Percentiles rank a stretch among this genome's conserved stretches.
Conservation (phyloP, 106 monocot species). For the Dendrobium chrysotoxum region DNA sequence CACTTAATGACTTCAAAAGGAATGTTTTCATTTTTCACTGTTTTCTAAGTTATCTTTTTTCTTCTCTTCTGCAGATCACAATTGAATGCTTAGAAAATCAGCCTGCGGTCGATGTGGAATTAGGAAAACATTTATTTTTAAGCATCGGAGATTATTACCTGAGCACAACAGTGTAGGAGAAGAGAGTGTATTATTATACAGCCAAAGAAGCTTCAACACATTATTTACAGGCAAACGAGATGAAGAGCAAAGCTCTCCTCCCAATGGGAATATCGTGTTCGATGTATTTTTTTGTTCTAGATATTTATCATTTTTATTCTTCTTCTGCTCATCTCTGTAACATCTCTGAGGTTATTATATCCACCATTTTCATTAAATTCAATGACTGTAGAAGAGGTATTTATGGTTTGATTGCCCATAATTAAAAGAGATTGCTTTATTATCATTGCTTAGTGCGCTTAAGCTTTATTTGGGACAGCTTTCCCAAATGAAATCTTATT, state of each 20-base stretch:
- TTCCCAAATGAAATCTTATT: no score
- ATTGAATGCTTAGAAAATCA: constrained; percentile 50
- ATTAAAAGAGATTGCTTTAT: no score
- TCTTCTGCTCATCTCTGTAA: background rate
- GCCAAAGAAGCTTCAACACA: no score
- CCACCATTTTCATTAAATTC: background rate
- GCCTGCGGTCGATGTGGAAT: constrained; percentile 41
- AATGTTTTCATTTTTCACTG: background rate
- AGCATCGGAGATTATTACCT: constrained; percentile 56
- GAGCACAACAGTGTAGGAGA: constrained; percentile 17
- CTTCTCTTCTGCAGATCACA: constrained; percentile 49
- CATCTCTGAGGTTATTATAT: background rate
- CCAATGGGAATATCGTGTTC: background rate
- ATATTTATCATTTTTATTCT: background rate
- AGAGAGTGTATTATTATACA: background rate
- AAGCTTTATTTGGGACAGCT: no score
- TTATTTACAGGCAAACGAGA: no score
- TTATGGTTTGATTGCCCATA: no score
- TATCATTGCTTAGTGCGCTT: no score
- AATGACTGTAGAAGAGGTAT: no score
- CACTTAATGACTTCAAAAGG: background rate
- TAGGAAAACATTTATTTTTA: constrained; percentile 72
- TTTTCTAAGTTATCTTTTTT: background rate
- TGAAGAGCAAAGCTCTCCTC: no score
- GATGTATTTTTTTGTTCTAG: background rate